These are phyloP conservation scores for Cyamopsis tetragonoloba DNA, from an alignment of 306 rosid genomes.

Conservation along the genomic window DNA sequence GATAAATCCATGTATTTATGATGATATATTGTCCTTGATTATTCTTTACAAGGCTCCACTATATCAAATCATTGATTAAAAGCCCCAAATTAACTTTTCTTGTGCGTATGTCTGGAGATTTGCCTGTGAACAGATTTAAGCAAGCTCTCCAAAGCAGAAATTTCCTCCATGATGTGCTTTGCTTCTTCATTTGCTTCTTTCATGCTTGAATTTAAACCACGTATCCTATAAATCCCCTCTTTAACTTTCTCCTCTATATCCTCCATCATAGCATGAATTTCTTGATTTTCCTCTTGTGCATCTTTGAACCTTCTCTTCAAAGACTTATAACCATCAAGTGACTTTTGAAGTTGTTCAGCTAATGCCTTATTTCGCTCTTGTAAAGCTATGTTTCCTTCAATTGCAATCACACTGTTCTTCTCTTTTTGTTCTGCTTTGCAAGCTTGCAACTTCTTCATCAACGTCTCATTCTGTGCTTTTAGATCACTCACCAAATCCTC, in stretches of 20 bases:
- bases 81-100: constrained; percentile 24
- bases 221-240: constrained; percentile 47
- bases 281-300: constrained; percentile 47
- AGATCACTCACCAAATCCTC: constrained; percentile 75
- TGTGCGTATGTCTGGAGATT: constrained; percentile 38
- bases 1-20: too few species aligned
- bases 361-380: constrained; percentile 67
- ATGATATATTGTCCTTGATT: too few species aligned
- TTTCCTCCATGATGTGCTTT: constrained; percentile 31
- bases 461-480: constrained; percentile 63
- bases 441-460: constrained; percentile 55
- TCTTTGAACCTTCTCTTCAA: constrained; percentile 56
- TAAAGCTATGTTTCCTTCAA: constrained; percentile 45
- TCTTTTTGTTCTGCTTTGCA: constrained; percentile 46
- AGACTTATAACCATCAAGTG: constrained; percentile 64
- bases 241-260: constrained; percentile 54
- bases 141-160: constrained; percentile 49
- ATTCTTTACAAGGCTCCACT: too few species aligned
- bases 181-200: background rate
- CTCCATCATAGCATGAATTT: constrained; percentile 39
- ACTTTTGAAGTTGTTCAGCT: constrained; percentile 56
- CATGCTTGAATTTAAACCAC: constrained; percentile 41
- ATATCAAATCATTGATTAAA: too few species aligned
- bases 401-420: constrained; percentile 36
- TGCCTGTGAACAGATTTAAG: constrained; percentile 45